Evolutionary conservation across 139 green algal genomes (phyloP).

Genomic region (Coelastrella sp.): DNA sequence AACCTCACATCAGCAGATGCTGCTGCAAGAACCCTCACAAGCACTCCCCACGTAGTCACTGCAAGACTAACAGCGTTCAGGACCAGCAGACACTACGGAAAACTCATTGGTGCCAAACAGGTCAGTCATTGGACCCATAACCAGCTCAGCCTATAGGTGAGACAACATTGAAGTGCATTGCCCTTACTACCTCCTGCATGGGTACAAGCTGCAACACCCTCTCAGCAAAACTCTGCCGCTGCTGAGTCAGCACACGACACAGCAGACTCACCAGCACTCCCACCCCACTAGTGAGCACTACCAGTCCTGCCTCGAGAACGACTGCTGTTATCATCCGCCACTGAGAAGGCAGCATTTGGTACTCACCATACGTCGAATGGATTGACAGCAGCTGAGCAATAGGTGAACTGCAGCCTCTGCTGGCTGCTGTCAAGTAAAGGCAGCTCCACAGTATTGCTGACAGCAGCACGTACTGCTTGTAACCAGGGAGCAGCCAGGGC

Average conservation of each 20-base stretch:
- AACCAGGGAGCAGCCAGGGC: neutral
- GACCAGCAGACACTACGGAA: too few relatives aligned
- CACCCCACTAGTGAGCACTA: neutral
- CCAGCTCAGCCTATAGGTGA: neutral
- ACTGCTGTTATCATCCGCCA: neutral
- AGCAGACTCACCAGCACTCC: neutral
- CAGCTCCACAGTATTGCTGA: neutral
- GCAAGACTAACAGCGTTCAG: too few relatives aligned
- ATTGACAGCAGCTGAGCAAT: conserved; percentile 1
- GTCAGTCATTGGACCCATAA: neutral
- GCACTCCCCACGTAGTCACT: too few relatives aligned
- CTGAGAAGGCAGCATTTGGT: conserved; percentile 1
- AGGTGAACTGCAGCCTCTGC: neutral
- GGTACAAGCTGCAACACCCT: conserved; percentile 28
- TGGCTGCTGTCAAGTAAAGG: neutral
- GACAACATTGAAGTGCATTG: neutral
- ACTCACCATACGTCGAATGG: neutral
- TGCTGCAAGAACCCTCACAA: too few relatives aligned
- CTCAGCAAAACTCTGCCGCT: conserved; percentile 40
- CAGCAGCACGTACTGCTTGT: neutral
- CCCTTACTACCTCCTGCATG: neutral
- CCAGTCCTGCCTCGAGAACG: neutral
- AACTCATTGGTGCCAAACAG: neutral
- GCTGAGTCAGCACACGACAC: conserved; percentile 18
- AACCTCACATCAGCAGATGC: too few relatives aligned